phyloP scores from a whole-genome alignment of 768 basidiomycete species.

The Mycena belliarum region DNA sequence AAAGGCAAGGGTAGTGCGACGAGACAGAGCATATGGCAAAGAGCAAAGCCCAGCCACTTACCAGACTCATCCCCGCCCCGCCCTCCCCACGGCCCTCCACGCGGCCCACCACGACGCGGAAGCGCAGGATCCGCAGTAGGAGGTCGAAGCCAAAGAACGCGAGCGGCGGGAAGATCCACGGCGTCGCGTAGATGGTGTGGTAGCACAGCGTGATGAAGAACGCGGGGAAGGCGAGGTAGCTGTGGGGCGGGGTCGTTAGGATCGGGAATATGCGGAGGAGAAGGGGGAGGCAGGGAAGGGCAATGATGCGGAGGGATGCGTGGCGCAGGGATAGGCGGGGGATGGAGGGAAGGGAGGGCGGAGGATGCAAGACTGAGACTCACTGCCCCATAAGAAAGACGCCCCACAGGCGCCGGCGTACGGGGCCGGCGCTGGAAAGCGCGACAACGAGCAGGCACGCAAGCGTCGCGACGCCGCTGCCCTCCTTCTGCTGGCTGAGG shows the following conservation, averaged over 20 bases:
- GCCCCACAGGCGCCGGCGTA: constrained; percentile 65
- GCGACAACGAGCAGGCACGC: constrained; percentile 64
- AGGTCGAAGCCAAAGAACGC: constrained; percentile 68
- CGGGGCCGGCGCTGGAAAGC: constrained; percentile 60
- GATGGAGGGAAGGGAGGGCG: too few relatives aligned
- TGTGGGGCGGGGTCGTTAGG: too few relatives aligned
- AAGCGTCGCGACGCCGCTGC: constrained; percentile 71
- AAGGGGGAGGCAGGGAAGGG: too few relatives aligned
- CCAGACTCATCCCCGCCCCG: constrained; percentile 54
- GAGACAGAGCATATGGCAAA: too few relatives aligned
- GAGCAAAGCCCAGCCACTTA: constrained; percentile 29
- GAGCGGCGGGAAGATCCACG: constrained; percentile 31
- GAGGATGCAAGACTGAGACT: too few relatives aligned
- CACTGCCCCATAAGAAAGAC: constrained; percentile 77
- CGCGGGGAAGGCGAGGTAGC: too few relatives aligned
- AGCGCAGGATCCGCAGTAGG: constrained; percentile 52
- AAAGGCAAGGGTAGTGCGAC: too few relatives aligned
- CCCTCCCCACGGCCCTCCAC: constrained; percentile 49
- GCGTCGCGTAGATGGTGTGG: constrained; percentile 63
- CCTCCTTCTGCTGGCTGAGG: constrained; percentile 72
- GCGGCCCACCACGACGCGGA: constrained; percentile 58
- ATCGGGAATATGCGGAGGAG: too few relatives aligned
- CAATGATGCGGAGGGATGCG: too few relatives aligned
- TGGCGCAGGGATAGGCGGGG: too few relatives aligned
- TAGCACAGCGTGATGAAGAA: constrained; percentile 72